Conservation (phyloP, 352 stramenopile species). For the Globisporangium heterothallicum region DNA sequence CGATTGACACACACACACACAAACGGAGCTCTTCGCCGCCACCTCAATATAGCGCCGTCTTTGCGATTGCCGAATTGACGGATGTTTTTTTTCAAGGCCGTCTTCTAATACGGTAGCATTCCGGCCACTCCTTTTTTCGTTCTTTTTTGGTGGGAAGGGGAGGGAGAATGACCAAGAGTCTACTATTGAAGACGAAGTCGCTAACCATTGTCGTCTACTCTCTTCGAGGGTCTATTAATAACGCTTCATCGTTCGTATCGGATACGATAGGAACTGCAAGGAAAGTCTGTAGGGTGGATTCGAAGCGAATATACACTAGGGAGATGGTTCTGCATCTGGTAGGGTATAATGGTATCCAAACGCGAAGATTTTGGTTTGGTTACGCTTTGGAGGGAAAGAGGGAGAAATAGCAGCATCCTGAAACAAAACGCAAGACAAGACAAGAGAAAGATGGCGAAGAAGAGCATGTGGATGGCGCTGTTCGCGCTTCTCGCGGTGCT, state of each 20-base stretch:
- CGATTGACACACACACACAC: too few relatives aligned
- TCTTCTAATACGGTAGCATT: slow-evolving; percentile 26
- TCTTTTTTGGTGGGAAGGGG: too few relatives aligned
- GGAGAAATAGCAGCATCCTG: too few relatives aligned
- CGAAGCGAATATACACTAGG: background rate
- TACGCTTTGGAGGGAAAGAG: too few relatives aligned
- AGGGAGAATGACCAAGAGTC: background rate
- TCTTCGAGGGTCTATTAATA: background rate
- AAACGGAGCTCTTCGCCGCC: slow-evolving; percentile 3
- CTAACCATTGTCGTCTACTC: background rate
- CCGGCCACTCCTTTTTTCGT: slow-evolving; percentile 6
- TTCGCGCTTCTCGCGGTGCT: slow-evolving; percentile 28
- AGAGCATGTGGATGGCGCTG: slow-evolving; percentile 26
- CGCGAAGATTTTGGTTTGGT: too few relatives aligned
- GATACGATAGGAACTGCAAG: background rate
- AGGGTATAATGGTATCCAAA: too few relatives aligned
- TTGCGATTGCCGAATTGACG: too few relatives aligned
- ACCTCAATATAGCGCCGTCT: slow-evolving; percentile 15
- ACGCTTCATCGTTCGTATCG: background rate
- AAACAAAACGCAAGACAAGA: slow-evolving; percentile 6
- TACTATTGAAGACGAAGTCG: background rate
- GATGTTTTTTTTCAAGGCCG: slow-evolving; percentile 35
- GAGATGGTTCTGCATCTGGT: too few relatives aligned
- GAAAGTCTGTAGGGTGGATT: background rate
- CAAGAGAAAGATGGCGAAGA: slow-evolving; percentile 10